These are phyloP conservation scores for Pisolithus microcarpus DNA, from an alignment of 768 basidiomycete genomes.

Conservation along the genomic window DNA sequence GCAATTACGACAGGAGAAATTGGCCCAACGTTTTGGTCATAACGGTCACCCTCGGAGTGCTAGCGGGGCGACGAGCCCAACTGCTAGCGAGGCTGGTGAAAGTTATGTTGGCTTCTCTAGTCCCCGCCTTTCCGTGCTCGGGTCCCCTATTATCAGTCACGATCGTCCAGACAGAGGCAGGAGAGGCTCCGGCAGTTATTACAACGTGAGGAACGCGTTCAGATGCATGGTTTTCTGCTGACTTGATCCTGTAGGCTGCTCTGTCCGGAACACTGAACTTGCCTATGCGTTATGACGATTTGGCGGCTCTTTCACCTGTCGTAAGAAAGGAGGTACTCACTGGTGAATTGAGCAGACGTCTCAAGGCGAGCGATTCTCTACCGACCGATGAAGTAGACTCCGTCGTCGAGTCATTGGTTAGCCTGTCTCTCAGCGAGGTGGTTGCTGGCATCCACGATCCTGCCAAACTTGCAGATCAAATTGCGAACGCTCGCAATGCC, in stretches of 20 bases:
- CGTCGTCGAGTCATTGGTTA: slow-evolving; percentile 68
- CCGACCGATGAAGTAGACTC: slow-evolving; percentile 49
- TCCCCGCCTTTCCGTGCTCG: slow-evolving; percentile 51
- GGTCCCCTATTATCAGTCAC: slow-evolving; percentile 47
- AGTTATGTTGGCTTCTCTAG: slow-evolving; percentile 69
- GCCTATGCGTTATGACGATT: slow-evolving; percentile 83
- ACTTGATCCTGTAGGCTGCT: slow-evolving; percentile 50
- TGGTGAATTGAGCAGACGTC: slow-evolving; percentile 71
- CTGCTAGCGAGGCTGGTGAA: slow-evolving; percentile 76
- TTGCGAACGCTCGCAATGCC: slow-evolving; percentile 35
- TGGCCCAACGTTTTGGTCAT: slow-evolving; percentile 73
- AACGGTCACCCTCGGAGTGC: slow-evolving; percentile 76
- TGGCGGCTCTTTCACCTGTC: slow-evolving; percentile 75
- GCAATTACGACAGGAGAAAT: slow-evolving; percentile 82
- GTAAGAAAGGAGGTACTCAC: slow-evolving; percentile 82
- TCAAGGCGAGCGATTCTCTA: slow-evolving; percentile 52
- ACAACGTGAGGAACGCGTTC: slow-evolving; percentile 46
- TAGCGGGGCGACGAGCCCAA: slow-evolving; percentile 81
- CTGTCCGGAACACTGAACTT: slow-evolving; percentile 71
- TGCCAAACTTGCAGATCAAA: slow-evolving; percentile 56
- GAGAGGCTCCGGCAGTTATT: slow-evolving; percentile 82
- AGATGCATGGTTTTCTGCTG: not conserved
- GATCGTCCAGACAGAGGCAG: slow-evolving; percentile 61
- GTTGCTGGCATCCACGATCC: slow-evolving; percentile 71
- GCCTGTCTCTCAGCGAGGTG: slow-evolving; percentile 69